Conservation (phyloP, 2,329 filamentous ascomycete genomes). For the Colletotrichum orchidophilum region DNA sequence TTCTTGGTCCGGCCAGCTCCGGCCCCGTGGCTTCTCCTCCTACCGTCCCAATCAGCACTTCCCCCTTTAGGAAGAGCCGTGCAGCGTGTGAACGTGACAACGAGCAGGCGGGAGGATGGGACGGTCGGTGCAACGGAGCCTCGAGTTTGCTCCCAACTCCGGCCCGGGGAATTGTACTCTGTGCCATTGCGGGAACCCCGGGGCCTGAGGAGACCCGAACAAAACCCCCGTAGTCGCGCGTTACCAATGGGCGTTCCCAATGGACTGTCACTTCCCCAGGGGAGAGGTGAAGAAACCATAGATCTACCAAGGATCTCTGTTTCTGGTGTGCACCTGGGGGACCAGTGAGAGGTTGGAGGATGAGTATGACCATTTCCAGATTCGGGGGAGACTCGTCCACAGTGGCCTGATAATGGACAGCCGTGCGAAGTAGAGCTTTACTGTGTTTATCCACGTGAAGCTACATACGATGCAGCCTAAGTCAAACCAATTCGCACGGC, state of each 20-base stretch:
- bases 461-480: accelerated
- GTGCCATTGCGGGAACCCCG: not conserved
- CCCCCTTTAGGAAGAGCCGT: not conserved
- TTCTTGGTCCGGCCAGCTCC: constrained; percentile 15
- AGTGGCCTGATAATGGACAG: constrained; percentile 20
- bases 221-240: not conserved
- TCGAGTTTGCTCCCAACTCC: constrained; percentile 12
- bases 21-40: constrained; percentile 20
- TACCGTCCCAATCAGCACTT: not conserved
- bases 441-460: not conserved
- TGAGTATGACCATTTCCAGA: constrained; percentile 25
- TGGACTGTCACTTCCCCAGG: constrained; percentile 1
- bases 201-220: not conserved
- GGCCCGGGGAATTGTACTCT: not conserved
- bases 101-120: constrained; percentile 14
- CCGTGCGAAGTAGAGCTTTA: not conserved
- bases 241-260: too few species aligned
- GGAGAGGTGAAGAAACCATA: not conserved
- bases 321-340: too few species aligned
- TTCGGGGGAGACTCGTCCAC: constrained; percentile 22
- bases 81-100: not conserved
- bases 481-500: constrained; percentile 30
- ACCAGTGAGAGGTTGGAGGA: constrained; percentile 22
- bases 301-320: constrained; percentile 1
- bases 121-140: constrained; percentile 5